phyloP scores from a whole-genome alignment of 208 protist species.

The Wallacemonas sp. region DNA sequence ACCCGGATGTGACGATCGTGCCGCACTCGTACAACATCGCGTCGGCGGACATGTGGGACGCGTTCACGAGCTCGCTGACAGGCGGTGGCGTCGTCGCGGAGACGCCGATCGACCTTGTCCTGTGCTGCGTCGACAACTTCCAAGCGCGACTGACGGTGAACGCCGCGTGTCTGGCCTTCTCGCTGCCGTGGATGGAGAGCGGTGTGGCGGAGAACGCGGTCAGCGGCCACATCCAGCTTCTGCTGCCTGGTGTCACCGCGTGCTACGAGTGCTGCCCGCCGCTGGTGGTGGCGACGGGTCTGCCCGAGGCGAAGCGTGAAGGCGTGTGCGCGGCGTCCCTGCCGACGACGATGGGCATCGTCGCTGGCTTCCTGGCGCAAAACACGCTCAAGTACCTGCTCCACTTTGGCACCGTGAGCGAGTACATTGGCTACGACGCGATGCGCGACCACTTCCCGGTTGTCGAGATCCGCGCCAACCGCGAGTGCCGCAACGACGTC shows the following conservation, averaged over 20 bases:
- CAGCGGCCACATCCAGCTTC: constrained; percentile 97
- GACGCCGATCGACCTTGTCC: constrained; percentile 86
- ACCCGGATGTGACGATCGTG: constrained; percentile 96
- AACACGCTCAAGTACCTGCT: constrained; percentile 96
- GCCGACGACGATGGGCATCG: constrained; percentile 97
- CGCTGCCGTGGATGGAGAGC: constrained; percentile 95
- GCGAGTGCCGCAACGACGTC: constrained; percentile 74
- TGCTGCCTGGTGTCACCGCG: constrained; percentile 90
- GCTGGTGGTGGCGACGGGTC: constrained; percentile 91
- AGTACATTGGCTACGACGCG: constrained; percentile 96
- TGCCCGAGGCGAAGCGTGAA: constrained; percentile 94
- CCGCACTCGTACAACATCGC: constrained; percentile 94
- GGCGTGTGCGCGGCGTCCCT: constrained; percentile 97
- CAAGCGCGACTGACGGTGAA: constrained; percentile 96
- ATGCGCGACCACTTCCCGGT: constrained; percentile 95
- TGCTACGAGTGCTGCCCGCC: constrained; percentile 95
- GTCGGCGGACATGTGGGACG: constrained; percentile 87
- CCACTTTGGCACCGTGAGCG: constrained; percentile 92
- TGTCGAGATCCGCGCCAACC: constrained; percentile 91
- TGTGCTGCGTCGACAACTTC: constrained; percentile 98
- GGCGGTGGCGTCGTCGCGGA: constrained; percentile 42
- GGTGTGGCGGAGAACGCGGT: constrained; percentile 97
- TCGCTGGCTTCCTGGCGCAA: constrained; percentile 95
- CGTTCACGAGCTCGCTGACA: constrained; percentile 78
- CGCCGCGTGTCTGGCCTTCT: constrained; percentile 89